phyloP scores from a whole-genome alignment of 2,329 filamentous ascomycete genomes.

The Hawksworthiomyces lignivorus region DNA sequence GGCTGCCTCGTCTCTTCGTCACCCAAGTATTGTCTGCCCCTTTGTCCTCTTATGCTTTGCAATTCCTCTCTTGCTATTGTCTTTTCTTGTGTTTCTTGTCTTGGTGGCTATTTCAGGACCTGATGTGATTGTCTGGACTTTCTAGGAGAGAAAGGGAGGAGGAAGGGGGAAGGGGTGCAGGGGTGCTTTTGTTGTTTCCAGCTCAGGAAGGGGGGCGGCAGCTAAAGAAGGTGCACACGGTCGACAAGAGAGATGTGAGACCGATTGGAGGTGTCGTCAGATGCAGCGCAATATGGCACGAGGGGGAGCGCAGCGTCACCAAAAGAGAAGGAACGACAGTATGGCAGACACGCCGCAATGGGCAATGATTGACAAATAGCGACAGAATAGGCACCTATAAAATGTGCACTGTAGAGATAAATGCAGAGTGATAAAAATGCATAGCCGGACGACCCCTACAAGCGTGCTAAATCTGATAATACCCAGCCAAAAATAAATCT shows the following conservation, averaged over 20 bases:
- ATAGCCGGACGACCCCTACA: not conserved
- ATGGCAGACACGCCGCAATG: not conserved
- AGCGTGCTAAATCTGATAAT: not conserved
- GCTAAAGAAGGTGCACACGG: not conserved
- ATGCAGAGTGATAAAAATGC: too few relatives aligned
- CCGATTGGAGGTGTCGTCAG: slow-evolving; percentile 8
- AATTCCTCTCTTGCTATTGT: too few relatives aligned
- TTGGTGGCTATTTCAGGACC: too few relatives aligned
- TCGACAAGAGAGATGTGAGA: slow-evolving; percentile 3
- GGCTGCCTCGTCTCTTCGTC: not conserved
- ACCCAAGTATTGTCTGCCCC: too few relatives aligned
- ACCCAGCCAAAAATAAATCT: too few relatives aligned
- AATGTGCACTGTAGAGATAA: too few relatives aligned
- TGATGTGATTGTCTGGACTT: too few relatives aligned
- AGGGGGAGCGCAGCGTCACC: slow-evolving; percentile 1
- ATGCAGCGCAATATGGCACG: slow-evolving; percentile 9
- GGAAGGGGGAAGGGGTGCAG: not conserved
- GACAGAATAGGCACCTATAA: too few relatives aligned
- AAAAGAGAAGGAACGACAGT: not conserved
- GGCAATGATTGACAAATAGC: too few relatives aligned
- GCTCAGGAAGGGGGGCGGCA: too few relatives aligned
- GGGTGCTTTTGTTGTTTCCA: too few relatives aligned
- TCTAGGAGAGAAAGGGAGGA: not conserved
- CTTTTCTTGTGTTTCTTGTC: not conserved
- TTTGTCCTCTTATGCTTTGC: not conserved